Evolutionary conservation across 2,329 filamentous ascomycete species (phyloP), one percentile per base, ranked within the genome.

Genomic region (Apiospora arundinis): DNA sequence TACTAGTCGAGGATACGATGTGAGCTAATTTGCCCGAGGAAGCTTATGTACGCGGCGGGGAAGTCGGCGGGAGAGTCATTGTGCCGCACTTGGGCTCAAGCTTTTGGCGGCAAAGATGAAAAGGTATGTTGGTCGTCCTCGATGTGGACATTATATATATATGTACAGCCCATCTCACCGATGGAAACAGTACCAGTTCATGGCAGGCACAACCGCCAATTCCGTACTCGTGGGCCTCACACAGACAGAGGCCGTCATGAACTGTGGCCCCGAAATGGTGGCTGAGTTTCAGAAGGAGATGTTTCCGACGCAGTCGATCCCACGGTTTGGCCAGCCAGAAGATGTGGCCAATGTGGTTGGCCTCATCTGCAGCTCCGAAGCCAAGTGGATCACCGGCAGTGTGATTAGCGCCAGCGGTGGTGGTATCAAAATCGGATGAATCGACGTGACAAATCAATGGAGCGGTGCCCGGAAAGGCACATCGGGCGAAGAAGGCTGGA

Each of bases 311-410:
- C 80, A 82, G 71, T 80, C 78, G 42, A 76, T 79, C 1, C 79
- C 79, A 0, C 74, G 76, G 0, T 76, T 81, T 56, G 81, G 80
- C 7, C 78, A 82, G 66, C 78, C 80, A 0, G 78, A 82, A 4
- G 81, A 82, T 21, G 78, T 82, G 18, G 81, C 81, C 3, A 79
- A 81, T 74, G 80, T 80, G 1, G 77, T 81, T 11, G 79, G 80
- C 0, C 73, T 82, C 28, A 71, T 82, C 7, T 81, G 80, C n/a
- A 75, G 80, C 1, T 69, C 74, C 0, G 80, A 80, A 70, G 79
- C 77, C 0, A 73, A 80, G 68, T 82, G 81, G 81, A 80, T 82
- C 18, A 82, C 81, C 0, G 80, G 81, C 0, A 77, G 74, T 49
- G 80, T 82, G 5, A 42, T 82, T 21, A 80, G 80, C 73, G 81